These are phyloP conservation scores for Crassisporium funariophilum DNA, from an alignment of 768 basidiomycete species.

Conservation along the genomic window DNA sequence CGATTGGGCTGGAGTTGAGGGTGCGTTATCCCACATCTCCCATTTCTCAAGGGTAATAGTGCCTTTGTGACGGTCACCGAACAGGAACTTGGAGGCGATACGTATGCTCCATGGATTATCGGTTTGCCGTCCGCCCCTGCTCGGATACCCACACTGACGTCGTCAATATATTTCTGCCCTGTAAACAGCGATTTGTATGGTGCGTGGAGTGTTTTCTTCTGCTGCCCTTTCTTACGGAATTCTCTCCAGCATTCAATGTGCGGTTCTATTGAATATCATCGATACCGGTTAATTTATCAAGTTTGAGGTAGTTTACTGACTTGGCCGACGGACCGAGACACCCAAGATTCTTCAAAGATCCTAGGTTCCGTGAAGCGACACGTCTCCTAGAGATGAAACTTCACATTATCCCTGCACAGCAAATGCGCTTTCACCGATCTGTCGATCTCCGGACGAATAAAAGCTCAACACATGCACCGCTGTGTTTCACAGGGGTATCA, in stretches of 20 bases:
- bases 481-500: constrained; percentile 51
- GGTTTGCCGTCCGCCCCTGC: constrained; percentile 37
- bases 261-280: constrained; percentile 13
- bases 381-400: constrained; percentile 63
- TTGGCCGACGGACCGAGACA: constrained; percentile 37
- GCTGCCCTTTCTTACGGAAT: no score
- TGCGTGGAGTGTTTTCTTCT: constrained; percentile 22
- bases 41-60: constrained; percentile 1
- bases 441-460: constrained; percentile 12
- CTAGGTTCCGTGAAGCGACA: constrained; percentile 63
- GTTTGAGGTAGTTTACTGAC: constrained; percentile 34
- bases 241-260: constrained; percentile 60
- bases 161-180: no score
- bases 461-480: constrained; percentile 37
- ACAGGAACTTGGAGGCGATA: constrained; percentile 70
- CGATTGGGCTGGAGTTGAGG: constrained; percentile 80
- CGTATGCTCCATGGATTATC: constrained; percentile 80
- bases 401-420: constrained; percentile 38
- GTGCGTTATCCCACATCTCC: constrained; percentile 22
- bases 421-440: constrained; percentile 30
- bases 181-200: constrained; percentile 44
- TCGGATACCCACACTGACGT: neutral
- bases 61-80: neutral
- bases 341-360: constrained; percentile 54
- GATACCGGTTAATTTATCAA: constrained; percentile 7